A percentile compares a stretch with the other conserved stretches of the same genome.
Conservation (phyloP, 2,329 filamentous ascomycete species). For the Calonectria pseudoturangicola region DNA sequence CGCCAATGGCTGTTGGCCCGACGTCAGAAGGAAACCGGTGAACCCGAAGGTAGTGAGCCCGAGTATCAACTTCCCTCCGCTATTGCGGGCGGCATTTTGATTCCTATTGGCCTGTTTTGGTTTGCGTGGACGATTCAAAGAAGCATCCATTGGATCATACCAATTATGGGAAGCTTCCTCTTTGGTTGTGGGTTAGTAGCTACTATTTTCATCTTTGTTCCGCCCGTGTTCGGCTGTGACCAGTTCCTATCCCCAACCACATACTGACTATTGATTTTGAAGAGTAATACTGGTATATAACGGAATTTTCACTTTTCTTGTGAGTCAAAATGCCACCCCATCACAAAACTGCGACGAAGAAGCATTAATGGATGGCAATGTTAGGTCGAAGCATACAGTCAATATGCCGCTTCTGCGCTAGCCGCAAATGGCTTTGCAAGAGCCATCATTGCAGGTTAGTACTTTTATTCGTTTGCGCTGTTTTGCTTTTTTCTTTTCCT, state of each 20-base stretch:
- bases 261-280: background rate
- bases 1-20: slow-evolving; percentile 10
- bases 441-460: slow-evolving; percentile 46
- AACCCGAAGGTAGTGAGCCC: slow-evolving; percentile 33
- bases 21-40: slow-evolving; percentile 40
- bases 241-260: background rate
- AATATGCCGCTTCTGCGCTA: slow-evolving; percentile 49
- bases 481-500: too few species aligned
- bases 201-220: background rate
- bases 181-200: slow-evolving; percentile 40
- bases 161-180: slow-evolving; percentile 42
- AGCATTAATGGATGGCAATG: background rate
- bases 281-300: slow-evolving; percentile 41
- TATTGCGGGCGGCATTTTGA: slow-evolving; percentile 41
- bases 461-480: too few species aligned
- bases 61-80: slow-evolving; percentile 42
- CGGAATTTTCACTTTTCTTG: slow-evolving; percentile 46
- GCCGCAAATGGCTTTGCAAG: slow-evolving; percentile 49
- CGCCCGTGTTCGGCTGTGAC: too few species aligned
- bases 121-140: slow-evolving; percentile 45
- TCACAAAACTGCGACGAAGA: background rate
- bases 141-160: slow-evolving; percentile 44
- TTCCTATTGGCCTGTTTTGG: slow-evolving; percentile 46
- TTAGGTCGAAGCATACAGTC: slow-evolving; percentile 45
- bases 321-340: background rate